Evolutionary conservation across 768 basidiomycete genomes (phyloP).

Genomic region (Strobilomyces echinocephalus): DNA sequence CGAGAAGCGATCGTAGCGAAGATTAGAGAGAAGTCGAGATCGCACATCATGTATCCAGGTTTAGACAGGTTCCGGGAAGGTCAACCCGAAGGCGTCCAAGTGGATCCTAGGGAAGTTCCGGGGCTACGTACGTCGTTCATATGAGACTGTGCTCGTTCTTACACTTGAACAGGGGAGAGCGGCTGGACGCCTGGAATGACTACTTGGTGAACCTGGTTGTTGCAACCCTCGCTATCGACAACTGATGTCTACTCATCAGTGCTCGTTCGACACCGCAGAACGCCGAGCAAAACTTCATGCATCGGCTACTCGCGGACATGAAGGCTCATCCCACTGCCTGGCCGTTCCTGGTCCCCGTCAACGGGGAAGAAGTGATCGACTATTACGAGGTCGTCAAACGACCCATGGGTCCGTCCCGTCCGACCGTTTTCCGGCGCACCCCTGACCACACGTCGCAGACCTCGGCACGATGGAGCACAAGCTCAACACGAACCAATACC

Average conservation of each 20-base stretch:
- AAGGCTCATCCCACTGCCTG: conserved; percentile 76
- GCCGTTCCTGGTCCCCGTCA: conserved; percentile 85
- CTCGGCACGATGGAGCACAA: conserved; percentile 85
- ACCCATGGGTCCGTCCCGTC: conserved; percentile 77
- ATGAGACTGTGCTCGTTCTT: conserved; percentile 6
- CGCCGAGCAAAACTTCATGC: conserved; percentile 63
- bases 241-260: conserved; percentile 14
- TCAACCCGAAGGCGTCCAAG: conserved; percentile 41
- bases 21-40: conserved; percentile 80
- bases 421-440: not conserved
- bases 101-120: conserved; percentile 79
- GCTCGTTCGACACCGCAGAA: conserved; percentile 45
- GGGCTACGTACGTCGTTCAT: conserved; percentile 62
- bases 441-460: conserved; percentile 43
- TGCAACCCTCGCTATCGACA: not conserved
- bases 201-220: conserved; percentile 47
- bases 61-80: conserved; percentile 70
- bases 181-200: conserved; percentile 89
- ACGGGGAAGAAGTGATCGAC: conserved; percentile 71
- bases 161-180: conserved; percentile 59
- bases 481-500: conserved; percentile 83
- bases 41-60: conserved; percentile 82
- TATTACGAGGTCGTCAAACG: conserved; percentile 86
- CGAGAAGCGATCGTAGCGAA: conserved; percentile 86
- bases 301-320: conserved; percentile 73